Conservation (phyloP, 2,329 filamentous ascomycete genomes). For the Nigrospora sphaerica region DNA sequence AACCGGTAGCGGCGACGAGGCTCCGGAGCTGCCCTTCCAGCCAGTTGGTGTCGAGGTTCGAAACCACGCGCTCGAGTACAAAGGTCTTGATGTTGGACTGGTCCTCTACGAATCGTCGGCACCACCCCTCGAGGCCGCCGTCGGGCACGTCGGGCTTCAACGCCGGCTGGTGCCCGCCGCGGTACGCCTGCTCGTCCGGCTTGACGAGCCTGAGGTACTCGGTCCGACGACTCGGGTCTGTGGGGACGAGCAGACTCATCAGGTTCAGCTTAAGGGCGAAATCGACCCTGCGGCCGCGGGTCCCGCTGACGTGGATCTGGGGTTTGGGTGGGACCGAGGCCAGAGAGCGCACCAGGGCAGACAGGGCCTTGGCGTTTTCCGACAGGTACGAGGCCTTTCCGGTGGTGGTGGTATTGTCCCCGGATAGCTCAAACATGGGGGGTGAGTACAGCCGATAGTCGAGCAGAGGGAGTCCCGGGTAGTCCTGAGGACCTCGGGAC, state of each 20-base stretch:
- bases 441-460: conserved; percentile 48
- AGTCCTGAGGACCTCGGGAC: conserved; percentile 24
- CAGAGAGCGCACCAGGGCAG: conserved; percentile 37
- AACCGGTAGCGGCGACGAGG: conserved; percentile 40
- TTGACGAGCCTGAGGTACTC: conserved; percentile 48
- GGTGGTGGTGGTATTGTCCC: conserved; percentile 39
- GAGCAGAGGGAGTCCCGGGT: conserved; percentile 39
- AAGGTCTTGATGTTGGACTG: conserved; percentile 38
- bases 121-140: conserved; percentile 41
- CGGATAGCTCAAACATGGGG: conserved; percentile 42
- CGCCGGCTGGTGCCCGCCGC: conserved; percentile 31
- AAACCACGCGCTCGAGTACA: conserved; percentile 42
- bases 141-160: conserved; percentile 35
- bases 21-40: conserved; percentile 46
- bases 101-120: conserved; percentile 38
- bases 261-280: conserved; percentile 49
- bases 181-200: conserved; percentile 40
- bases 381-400: conserved; percentile 42
- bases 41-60: conserved; percentile 48
- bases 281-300: conserved; percentile 34
- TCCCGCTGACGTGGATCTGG: conserved; percentile 41
- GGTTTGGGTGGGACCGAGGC: conserved; percentile 49
- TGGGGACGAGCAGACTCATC: conserved; percentile 44
- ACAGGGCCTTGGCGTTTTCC: conserved; percentile 34
- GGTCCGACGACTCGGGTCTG: conserved; percentile 34